These are phyloP conservation scores for Calonectria pseudoreteaudii DNA, from an alignment of 2,329 filamentous ascomycete genomes.

Conservation along the genomic window DNA sequence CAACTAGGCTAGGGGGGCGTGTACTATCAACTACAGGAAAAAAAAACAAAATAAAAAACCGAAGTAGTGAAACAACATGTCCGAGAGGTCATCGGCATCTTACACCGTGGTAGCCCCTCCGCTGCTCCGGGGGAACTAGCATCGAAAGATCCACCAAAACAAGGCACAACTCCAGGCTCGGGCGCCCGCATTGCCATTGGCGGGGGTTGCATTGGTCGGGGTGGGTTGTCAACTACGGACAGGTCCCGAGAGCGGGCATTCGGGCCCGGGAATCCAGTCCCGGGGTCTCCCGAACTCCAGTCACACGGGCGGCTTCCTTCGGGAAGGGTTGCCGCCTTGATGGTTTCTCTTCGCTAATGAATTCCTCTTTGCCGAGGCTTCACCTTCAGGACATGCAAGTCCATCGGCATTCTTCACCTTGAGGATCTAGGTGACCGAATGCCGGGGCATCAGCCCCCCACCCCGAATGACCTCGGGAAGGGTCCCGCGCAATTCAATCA, in stretches of 20 bases:
- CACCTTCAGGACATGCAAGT: constrained; percentile 16
- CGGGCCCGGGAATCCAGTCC: constrained; percentile 24
- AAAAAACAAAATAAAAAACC: not conserved
- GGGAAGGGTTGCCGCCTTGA: constrained; percentile 17
- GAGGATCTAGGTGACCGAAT: constrained; percentile 16
- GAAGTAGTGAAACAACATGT: not conserved
- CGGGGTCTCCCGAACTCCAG: constrained; percentile 27
- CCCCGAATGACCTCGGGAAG: not conserved
- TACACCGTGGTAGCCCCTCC: constrained; percentile 21
- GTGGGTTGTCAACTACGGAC: constrained; percentile 4
- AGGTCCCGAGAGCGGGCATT: constrained; percentile 22
- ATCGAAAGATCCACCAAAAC: constrained; percentile 22
- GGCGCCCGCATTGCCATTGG: constrained; percentile 18
- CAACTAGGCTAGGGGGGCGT: not conserved
- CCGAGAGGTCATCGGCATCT: constrained; percentile 18
- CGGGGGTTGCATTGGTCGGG: constrained; percentile 11
- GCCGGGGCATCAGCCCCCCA: not conserved
- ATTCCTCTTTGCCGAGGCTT: constrained; percentile 21
- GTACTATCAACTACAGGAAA: not conserved
- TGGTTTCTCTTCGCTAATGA: constrained; percentile 12
- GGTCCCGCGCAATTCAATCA: not conserved
- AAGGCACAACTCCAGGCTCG: constrained; percentile 13
- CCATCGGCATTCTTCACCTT: constrained; percentile 21
- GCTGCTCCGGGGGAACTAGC: constrained; percentile 21
- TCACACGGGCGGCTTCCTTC: constrained; percentile 17